phyloP scores from a whole-genome alignment of 2,329 filamentous ascomycete genomes.

The Xylaria digitata region DNA sequence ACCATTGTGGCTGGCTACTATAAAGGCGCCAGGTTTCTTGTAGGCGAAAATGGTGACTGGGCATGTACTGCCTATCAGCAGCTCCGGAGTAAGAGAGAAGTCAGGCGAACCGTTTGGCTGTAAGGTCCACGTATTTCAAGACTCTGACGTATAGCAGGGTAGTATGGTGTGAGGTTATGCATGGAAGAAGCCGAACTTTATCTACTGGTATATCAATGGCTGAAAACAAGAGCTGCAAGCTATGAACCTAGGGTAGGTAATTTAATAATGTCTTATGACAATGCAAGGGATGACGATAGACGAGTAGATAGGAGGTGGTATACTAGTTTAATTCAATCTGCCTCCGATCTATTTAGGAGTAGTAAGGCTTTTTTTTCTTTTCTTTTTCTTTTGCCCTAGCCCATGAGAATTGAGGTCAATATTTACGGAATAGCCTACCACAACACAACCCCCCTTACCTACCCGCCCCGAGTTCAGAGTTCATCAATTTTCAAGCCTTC shows the following conservation, averaged over 20 bases:
- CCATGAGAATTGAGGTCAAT: background rate
- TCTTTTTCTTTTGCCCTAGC: background rate
- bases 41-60: background rate
- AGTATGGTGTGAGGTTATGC: too few species aligned
- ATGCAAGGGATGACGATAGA: background rate
- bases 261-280: background rate
- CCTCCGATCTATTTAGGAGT: background rate
- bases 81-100: background rate
- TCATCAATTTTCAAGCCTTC: background rate
- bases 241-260: too few species aligned
- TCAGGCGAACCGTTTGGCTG: too few species aligned
- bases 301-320: background rate
- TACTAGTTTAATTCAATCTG: conserved; percentile 4
- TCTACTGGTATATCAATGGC: background rate
- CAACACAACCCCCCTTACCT: background rate
- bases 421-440: background rate
- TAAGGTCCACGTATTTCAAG: too few species aligned
- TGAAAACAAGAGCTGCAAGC: background rate
- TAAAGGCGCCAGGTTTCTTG: background rate
- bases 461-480: background rate
- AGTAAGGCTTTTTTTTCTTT: too few species aligned
- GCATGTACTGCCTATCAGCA: background rate
- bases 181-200: too few species aligned
- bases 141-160: too few species aligned
- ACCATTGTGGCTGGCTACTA: too few species aligned